Base-by-base conservation (phyloP, 768 basidiomycete species). In the Rhodotorula paludigena region DNA sequence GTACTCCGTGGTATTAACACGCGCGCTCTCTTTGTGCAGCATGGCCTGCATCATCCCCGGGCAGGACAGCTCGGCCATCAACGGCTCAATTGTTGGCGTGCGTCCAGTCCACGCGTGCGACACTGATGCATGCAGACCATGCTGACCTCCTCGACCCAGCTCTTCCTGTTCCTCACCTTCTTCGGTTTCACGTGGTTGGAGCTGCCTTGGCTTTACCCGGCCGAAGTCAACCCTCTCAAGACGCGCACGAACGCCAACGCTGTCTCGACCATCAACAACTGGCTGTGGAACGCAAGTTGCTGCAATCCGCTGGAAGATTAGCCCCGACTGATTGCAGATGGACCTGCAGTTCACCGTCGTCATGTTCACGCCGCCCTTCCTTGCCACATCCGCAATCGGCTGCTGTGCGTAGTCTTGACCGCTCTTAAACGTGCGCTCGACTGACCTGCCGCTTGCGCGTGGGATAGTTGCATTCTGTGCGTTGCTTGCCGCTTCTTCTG, bases 141-240 rank as follows among this genome's bases (percentile, higher is more conserved):
- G 51, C 79, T 82, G 23, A 84, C 85, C 38, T 80, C 83, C 0
- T 80, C 12, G 5, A 48, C 86, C 42, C 74, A 86, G 5, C 77
- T 87, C 3, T 87, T 88, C 75, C 82, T 86, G n/a, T 87, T 86
- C 81, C 86, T 87, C 76, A 84, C 84, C 23, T 84, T 85, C 79
- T 88, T 88, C 74, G 85, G 85, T 1, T 77, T 86, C 60, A 86
- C 86, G 1, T 88, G 86, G 86, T 76, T 87, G 48, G 85, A 86
- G 25, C 85, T 86, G 83, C 85, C 86, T 2, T 87, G 86, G 85
- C 79, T 87, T 66, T 86, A 86, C 82, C 81, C 80, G 35, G 81
- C 81, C 67, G 81, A 81, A 75, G 75, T 81, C 75, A 81, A 81
- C 78, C 79, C 80, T 15, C 77, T 79, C 71, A 72, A 77, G 7